Base-by-base conservation (phyloP, 2,329 filamentous ascomycete genomes). In the Fusarium pininemorale region DNA sequence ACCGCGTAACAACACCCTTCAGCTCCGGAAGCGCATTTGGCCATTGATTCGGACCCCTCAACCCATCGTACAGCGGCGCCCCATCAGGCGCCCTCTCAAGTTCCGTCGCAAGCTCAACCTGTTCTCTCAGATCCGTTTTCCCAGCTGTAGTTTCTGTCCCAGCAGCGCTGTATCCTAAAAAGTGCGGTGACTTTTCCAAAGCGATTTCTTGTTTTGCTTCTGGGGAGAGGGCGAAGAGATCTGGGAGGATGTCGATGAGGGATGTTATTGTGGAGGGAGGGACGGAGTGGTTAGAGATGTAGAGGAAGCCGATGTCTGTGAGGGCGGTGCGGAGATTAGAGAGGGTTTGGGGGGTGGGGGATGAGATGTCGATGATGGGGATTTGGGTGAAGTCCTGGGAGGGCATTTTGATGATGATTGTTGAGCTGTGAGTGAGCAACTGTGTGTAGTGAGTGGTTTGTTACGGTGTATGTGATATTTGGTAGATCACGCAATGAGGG, bases 61-160 rank as follows among this genome's bases (percentile, higher is more conserved):
- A 71, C 6, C 83, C 78, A 58, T 86, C 85, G 60, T 82, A 84
- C 28, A 85, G 63, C 9, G 85, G 83, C 16, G 74, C 53, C 2
- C 77, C 80, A 9, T 74, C 53, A 77, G 83, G 84, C 3, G 75
- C 82, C 2, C 79, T 82, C 0, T 80, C 64, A 37, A 90, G 79
- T 71, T 91, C 89, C 0, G 88, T 90, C 20, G 87, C 89, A 75
- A 89, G 88, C 76, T 91, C 89, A 54, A 90, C 87, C 73, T 91
- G 89, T 77, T 91, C 89, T 24, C 89, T 81, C 24, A 83, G 80
- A 75, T 91, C 89, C 20, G 80, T 74, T 58, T 81, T 80, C 0
- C 88, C 87, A 0, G 87, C 85, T 4, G 90, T 91, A 1, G 81
- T 88, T 77, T 91, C 90, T 30, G 86, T 82, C 0, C 88, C 89